phyloP scores from a whole-genome alignment of 768 basidiomycete species.

The Mycena filopes region DNA sequence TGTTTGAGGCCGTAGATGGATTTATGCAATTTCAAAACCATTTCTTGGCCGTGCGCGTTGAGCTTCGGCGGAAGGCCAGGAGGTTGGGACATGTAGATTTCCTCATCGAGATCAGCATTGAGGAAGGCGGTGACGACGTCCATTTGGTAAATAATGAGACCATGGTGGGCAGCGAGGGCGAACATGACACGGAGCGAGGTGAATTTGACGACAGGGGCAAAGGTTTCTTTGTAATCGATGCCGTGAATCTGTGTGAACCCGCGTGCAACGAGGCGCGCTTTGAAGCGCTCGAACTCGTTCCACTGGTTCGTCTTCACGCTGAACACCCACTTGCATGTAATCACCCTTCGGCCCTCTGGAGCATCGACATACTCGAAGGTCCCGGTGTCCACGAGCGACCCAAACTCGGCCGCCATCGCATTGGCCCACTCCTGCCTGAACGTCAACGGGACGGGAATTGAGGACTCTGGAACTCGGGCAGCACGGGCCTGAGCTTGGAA shows the following conservation, averaged over 20 bases:
- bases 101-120: conserved; percentile 9
- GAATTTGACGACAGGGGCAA: no score
- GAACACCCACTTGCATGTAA: conserved; percentile 14
- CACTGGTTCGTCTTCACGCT: background rate
- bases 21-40: conserved; percentile 7
- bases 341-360: conserved; percentile 8
- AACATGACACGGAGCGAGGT: conserved; percentile 1
- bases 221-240: conserved; percentile 1
- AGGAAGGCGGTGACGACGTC: conserved; percentile 14
- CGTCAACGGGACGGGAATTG: background rate
- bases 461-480: conserved; percentile 1
- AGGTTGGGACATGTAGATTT: conserved; percentile 16
- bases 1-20: conserved; percentile 15
- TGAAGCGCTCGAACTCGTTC: conserved; percentile 2
- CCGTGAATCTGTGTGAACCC: background rate
- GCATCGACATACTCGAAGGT: background rate
- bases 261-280: conserved; percentile 7
- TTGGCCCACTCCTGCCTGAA: conserved; percentile 7
- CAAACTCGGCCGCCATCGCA: conserved; percentile 5
- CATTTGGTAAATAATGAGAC: conserved; percentile 6
- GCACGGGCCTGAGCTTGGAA: conserved; percentile 4
- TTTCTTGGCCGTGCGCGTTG: background rate
- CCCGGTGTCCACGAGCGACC: background rate
- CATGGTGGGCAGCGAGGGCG: background rate
- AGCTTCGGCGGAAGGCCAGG: conserved; percentile 10